phyloP scores from a whole-genome alignment of 129 eudicot species.

The sunflower (Helianthus annuus) region HanXRQr2.0-SUNRISE NC_035440.2:91096767-91097266 shows the following conservation, averaged over 20 bases:
- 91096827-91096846: neutral
- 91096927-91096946: neutral
- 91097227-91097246: neutral
- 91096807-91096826: constrained; percentile 1
- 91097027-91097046: neutral
- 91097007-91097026: neutral
- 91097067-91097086: neutral
- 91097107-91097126: neutral
- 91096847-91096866: neutral
- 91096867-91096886: neutral
- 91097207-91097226: neutral
- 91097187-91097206: neutral
- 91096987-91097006: neutral
- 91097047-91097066: neutral
- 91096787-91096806: accelerated
- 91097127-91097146: neutral
- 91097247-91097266: constrained; percentile 12
- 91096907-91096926: neutral
- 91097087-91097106: neutral
- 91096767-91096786: neutral
- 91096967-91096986: constrained; percentile 3
- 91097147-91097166: neutral
- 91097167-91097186: neutral
- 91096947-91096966: neutral
- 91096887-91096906: neutral